Conservation (phyloP, 169 alveolate genomes). For the Plasmodium malariae region DNA sequence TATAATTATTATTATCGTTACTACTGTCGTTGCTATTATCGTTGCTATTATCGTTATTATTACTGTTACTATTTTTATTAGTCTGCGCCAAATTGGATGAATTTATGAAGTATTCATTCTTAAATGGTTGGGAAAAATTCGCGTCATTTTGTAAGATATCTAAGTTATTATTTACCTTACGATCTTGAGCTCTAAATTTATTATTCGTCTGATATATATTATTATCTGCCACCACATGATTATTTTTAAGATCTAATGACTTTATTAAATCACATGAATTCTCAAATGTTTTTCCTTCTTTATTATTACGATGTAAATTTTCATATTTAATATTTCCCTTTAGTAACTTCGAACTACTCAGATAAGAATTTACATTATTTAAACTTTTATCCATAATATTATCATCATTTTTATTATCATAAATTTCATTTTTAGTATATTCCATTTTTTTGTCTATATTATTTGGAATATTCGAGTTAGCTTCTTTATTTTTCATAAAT, state of each 20-base stretch:
- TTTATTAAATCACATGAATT: constrained; percentile 2
- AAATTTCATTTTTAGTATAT: not conserved
- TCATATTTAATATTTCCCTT: not conserved
- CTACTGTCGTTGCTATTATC: too few species aligned
- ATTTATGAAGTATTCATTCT: constrained; percentile 14
- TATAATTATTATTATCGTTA: too few species aligned
- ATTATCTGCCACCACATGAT: constrained; percentile 8
- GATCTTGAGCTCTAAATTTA: not conserved
- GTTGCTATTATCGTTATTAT: too few species aligned
- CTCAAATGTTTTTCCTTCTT: not conserved
- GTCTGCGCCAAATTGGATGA: constrained; percentile 2
- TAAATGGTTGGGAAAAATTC: constrained; percentile 1
- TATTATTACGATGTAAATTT: constrained; percentile 8
- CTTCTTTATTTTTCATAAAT: not conserved
- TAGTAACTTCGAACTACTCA: constrained; percentile 17
- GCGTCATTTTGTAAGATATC: not conserved
- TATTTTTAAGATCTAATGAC: constrained; percentile 17
- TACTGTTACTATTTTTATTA: constrained; percentile 6
- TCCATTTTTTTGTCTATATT: not conserved
- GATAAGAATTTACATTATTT: not conserved
- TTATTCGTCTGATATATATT: not conserved
- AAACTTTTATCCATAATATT: not conserved
- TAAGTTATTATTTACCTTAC: not conserved
- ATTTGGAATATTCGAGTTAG: not conserved
- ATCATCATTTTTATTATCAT: not conserved